Conservation (phyloP, 805 yeast species). For the Saturnispora gosingensis region DNA sequence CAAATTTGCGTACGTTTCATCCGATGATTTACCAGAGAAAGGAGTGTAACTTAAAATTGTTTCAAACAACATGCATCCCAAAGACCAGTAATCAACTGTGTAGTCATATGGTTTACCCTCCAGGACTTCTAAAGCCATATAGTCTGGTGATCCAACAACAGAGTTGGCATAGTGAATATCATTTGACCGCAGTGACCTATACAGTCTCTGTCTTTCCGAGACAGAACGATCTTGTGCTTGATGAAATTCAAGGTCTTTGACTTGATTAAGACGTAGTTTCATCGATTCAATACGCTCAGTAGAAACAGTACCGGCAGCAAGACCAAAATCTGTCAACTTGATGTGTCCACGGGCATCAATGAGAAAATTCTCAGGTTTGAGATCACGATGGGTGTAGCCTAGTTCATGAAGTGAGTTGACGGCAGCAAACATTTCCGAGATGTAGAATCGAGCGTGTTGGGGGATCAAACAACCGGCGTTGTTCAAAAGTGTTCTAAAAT, state of each 20-base stretch:
- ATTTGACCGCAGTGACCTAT: conserved; percentile 64
- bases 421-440: conserved; percentile 93
- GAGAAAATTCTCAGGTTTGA: conserved; percentile 89
- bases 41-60: conserved; percentile 97
- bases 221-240: conserved; percentile 58
- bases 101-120: conserved; percentile 91
- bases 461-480: conserved; percentile 90
- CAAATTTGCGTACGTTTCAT: conserved; percentile 89
- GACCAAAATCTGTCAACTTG: conserved; percentile 90
- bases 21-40: conserved; percentile 85
- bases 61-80: conserved; percentile 96
- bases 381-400: conserved; percentile 94
- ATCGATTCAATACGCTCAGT: conserved; percentile 88
- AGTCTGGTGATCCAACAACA: conserved; percentile 96
- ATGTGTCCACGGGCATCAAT: conserved; percentile 88
- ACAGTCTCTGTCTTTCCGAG: conserved; percentile 79
- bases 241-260: conserved; percentile 65
- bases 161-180: conserved; percentile 88
- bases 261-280: conserved; percentile 56
- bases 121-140: conserved; percentile 95
- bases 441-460: conserved; percentile 90
- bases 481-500: conserved; percentile 85
- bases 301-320: conserved; percentile 94
- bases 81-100: conserved; percentile 97
- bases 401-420: conserved; percentile 88